Conservation (phyloP, 2,329 filamentous ascomycete genomes). For the Fusarium begoniae region DNA sequence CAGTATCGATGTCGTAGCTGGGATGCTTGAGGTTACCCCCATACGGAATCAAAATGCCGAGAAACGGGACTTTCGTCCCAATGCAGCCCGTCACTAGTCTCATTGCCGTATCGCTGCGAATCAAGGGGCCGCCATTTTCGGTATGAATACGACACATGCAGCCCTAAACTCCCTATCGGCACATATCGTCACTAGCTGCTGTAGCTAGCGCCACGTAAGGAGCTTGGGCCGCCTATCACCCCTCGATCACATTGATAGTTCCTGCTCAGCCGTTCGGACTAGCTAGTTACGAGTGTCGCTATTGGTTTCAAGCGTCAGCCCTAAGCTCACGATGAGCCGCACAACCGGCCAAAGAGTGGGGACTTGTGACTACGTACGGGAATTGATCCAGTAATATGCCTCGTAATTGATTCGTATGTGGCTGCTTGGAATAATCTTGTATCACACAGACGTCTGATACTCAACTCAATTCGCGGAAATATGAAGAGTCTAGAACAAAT, state of each 20-base stretch:
- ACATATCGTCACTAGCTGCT: neutral
- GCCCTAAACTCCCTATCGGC: neutral
- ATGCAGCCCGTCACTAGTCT: neutral
- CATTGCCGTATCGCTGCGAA: neutral
- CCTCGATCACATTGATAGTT: neutral
- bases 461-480: neutral
- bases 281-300: neutral
- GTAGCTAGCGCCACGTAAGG: neutral
- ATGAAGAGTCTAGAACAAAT: neutral
- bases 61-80: neutral
- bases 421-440: neutral
- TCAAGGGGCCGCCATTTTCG: neutral
- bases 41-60: neutral
- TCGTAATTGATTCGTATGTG: neutral
- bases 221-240: neutral
- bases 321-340: neutral
- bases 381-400: neutral
- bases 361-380: no score
- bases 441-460: neutral
- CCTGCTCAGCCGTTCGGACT: neutral
- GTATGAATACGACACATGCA: neutral
- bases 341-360: neutral
- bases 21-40: neutral
- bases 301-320: neutral
- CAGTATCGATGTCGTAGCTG: neutral